Evolutionary conservation across 345 rosid species (phyloP).

Genomic region (Lumnitzera littorea): DNA sequence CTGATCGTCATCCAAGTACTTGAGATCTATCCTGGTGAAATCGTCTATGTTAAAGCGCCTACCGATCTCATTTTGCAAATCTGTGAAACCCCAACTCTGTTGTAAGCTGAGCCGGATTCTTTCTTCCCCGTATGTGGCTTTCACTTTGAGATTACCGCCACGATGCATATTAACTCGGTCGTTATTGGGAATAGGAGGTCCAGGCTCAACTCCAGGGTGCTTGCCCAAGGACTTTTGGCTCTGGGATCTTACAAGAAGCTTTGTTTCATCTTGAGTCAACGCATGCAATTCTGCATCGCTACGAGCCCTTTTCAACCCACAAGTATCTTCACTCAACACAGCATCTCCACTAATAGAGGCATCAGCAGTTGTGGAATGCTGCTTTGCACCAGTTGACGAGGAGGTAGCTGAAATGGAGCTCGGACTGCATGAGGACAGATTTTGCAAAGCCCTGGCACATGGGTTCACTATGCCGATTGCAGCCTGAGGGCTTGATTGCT

Average conservation of each 20-base stretch:
- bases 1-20: constrained; percentile 63
- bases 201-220: constrained; percentile 26
- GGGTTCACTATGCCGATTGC: constrained; percentile 27
- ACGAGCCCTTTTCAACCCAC: constrained; percentile 36
- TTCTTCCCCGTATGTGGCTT: constrained; percentile 58
- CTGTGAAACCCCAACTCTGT: constrained; percentile 38
- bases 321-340: constrained; percentile 19
- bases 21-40: constrained; percentile 35
- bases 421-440: constrained; percentile 64
- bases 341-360: constrained; percentile 14
- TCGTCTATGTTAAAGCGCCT: constrained; percentile 45
- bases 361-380: constrained; percentile 17
- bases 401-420: constrained; percentile 67
- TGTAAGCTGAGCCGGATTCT: constrained; percentile 57
- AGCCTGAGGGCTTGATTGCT: constrained; percentile 20
- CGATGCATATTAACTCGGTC: constrained; percentile 3
- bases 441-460: constrained; percentile 36
- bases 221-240: constrained; percentile 50
- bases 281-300: constrained; percentile 42
- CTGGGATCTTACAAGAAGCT: constrained; percentile 40
- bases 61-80: constrained; percentile 53
- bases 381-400: constrained; percentile 52
- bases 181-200: constrained; percentile 22
- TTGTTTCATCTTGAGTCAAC: constrained; percentile 31
- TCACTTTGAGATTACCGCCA: constrained; percentile 35